These are phyloP conservation scores for Secale cereale DNA, from an alignment of 176 grass and related monocot genomes.

Conservation along the genomic window DNA sequence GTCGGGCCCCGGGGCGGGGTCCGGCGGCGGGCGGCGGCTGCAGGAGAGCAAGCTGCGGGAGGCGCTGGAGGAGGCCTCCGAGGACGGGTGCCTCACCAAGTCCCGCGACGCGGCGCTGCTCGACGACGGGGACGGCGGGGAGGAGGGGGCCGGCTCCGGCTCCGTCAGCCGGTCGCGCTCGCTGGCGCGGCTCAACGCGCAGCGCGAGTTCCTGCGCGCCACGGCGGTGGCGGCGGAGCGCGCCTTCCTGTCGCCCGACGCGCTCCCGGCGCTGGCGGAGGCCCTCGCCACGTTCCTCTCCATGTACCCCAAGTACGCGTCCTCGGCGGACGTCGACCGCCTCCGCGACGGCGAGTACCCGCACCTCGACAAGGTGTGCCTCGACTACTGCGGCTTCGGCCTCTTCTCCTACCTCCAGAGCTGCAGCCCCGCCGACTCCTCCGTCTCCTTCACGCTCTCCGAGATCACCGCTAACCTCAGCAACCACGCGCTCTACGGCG, in stretches of 20 bases:
- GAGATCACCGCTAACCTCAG: conserved; percentile 94
- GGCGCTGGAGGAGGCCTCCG: conserved; percentile 93
- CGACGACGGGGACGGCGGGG: conserved; percentile 33
- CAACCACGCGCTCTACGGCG: conserved; percentile 90
- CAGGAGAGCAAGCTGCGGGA: conserved; percentile 95
- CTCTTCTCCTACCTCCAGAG: conserved; percentile 93
- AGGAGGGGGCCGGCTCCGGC: conserved; percentile 26
- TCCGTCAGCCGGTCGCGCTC: conserved; percentile 82
- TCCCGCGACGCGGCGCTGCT: conserved; percentile 60
- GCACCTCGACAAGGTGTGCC: conserved; percentile 83
- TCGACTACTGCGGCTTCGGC: conserved; percentile 98
- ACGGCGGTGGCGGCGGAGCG: conserved; percentile 85
- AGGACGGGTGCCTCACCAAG: conserved; percentile 86
- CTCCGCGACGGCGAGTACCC: conserved; percentile 85
- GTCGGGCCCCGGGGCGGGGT: conserved; percentile 23
- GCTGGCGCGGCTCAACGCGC: conserved; percentile 83
- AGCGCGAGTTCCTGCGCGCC: conserved; percentile 84
- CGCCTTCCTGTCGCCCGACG: conserved; percentile 52
- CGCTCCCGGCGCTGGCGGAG: conserved; percentile 58
- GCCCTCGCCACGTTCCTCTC: conserved; percentile 80
- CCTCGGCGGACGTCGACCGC: conserved; percentile 65
- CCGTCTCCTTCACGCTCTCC: conserved; percentile 71
- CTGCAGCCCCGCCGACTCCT: conserved; percentile 64
- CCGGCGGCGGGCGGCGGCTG: conserved; percentile 53
- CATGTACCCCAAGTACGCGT: conserved; percentile 88